Evolutionary conservation across 2,329 filamentous ascomycete genomes (phyloP).

Genomic region (Pestalotiopsis sp.): DNA sequence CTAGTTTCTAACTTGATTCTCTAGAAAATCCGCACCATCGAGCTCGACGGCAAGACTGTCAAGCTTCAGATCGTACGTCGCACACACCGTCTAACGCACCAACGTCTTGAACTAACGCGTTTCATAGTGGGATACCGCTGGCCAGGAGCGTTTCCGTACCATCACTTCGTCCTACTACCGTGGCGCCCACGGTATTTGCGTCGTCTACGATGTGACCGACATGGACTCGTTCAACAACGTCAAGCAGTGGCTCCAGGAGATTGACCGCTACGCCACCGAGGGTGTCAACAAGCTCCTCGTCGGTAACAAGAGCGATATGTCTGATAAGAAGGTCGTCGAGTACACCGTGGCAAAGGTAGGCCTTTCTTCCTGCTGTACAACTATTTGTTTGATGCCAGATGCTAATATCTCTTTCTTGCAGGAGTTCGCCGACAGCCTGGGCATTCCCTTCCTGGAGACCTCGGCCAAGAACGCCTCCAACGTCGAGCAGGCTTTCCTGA

Average conservation of each 20-base stretch:
- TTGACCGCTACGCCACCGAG: constrained; percentile 98
- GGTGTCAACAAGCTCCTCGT: constrained; percentile 99
- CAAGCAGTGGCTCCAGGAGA: constrained; percentile 99
- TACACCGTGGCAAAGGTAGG: constrained; percentile 97
- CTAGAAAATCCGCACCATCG: constrained; percentile 99
- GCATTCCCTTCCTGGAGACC: constrained; percentile 99
- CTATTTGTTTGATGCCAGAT: background rate
- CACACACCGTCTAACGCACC: background rate
- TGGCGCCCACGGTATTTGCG: constrained; percentile 97
- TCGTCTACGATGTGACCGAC: constrained; percentile 99
- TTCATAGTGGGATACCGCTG: constrained; percentile 93
- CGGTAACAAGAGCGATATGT: constrained; percentile 99
- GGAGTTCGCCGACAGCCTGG: constrained; percentile 98
- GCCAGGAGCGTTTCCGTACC: constrained; percentile 98
- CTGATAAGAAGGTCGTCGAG: constrained; percentile 99
- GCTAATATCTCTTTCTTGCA: constrained; percentile 38
- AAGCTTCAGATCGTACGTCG: constrained; percentile 94
- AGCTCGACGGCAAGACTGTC: constrained; percentile 98
- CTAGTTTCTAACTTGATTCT: constrained; percentile 29
- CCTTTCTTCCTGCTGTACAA: background rate
- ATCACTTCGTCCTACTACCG: constrained; percentile 99
- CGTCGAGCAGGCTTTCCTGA: constrained; percentile 99
- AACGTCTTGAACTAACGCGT: constrained; percentile 27
- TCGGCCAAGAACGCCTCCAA: constrained; percentile 99
- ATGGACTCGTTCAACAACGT: constrained; percentile 99